Evolutionary conservation across 2,329 filamentous ascomycete genomes (phyloP), one percentile per base, ranked within the genome.

Genomic region (Xylaria sp.): DNA sequence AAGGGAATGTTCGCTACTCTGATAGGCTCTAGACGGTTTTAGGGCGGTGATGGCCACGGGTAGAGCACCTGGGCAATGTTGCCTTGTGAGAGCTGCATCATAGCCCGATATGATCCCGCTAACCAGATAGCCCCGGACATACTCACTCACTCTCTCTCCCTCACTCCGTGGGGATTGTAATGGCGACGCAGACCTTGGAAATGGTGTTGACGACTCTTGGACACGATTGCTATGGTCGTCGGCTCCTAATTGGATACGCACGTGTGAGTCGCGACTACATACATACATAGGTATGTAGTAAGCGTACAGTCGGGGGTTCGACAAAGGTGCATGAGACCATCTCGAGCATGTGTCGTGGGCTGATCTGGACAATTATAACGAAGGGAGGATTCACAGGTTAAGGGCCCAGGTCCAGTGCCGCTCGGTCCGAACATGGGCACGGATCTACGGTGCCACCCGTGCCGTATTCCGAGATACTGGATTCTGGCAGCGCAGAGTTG

Each of bases 381-480:
- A 59, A 51, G 4, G 23, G 31, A 60, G 31, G 15, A 43, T 39
- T 63, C 49, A 18, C 49, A 64, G 39, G 20, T 41, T 49, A 56
- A 61, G 33, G 33, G 7, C 6, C 33, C 33, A 36, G 33, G 33
- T 36, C 10, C 33, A 36, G 55, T 68, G 66, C 62, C 62, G 66
- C n/a, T 62, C 66, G 56, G 61, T 2, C 61, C 66, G 66, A 56
- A 12, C 49, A 12, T 67, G 49, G 55, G 39, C 23, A 36, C 49
- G 41, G 8, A 39, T 52, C 18, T 58, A 15, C 25, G 15, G n/a
- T 58, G 25, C 28, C 28, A 25, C 15, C 58, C 59, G 67, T 69
- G 67, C 67, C 67, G 67, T 66, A 20, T 66, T 62, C 67, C 67
- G 67, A 69, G 25, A 48, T 31, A 43, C 39, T 43, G 18, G 12